Conservation (phyloP, 441 rosid genomes). For the Cnidoscolus chayamansa region DNA sequence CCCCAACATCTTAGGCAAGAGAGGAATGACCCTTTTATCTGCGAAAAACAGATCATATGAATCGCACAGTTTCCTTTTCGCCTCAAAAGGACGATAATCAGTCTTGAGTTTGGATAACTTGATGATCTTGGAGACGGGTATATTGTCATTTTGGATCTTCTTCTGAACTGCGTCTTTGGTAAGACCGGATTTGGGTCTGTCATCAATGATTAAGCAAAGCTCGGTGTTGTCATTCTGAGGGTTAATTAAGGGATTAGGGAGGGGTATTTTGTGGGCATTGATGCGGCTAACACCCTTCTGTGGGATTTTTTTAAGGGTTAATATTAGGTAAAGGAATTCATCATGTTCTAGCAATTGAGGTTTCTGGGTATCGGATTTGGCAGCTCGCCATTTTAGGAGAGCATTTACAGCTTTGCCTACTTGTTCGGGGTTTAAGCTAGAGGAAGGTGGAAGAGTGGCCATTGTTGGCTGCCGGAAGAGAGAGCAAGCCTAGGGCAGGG, state of each 20-base stretch:
- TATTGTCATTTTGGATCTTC: slow-evolving; percentile 67
- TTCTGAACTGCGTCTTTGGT: slow-evolving; percentile 58
- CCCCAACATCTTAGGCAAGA: slow-evolving; percentile 82
- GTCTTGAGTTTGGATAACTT: slow-evolving; percentile 66
- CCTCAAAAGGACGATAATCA: slow-evolving; percentile 56
- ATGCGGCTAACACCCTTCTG: slow-evolving; percentile 43
- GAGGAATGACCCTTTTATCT: slow-evolving; percentile 52
- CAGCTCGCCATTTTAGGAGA: slow-evolving; percentile 59
- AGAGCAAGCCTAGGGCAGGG: neutral
- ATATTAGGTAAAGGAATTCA: slow-evolving; percentile 62
- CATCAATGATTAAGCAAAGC: slow-evolving; percentile 80
- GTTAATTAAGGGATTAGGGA: slow-evolving; percentile 57
- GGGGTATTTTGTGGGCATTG: slow-evolving; percentile 53
- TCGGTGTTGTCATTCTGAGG: slow-evolving; percentile 40
- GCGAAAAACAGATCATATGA: slow-evolving; percentile 60
- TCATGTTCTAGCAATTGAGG: slow-evolving; percentile 78
- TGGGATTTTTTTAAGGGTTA: slow-evolving; percentile 73
- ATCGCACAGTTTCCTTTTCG: slow-evolving; percentile 65
- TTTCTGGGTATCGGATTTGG: slow-evolving; percentile 46
- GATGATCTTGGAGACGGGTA: slow-evolving; percentile 71
- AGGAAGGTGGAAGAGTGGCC: slow-evolving; percentile 23
- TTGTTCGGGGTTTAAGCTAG: slow-evolving; percentile 34
- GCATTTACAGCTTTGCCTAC: slow-evolving; percentile 49
- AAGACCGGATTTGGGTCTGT: slow-evolving; percentile 65
- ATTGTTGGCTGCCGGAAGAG: neutral